Evolutionary conservation across 305 asterid species (phyloP).

Genomic region (Fraxinus baroniana): DNA sequence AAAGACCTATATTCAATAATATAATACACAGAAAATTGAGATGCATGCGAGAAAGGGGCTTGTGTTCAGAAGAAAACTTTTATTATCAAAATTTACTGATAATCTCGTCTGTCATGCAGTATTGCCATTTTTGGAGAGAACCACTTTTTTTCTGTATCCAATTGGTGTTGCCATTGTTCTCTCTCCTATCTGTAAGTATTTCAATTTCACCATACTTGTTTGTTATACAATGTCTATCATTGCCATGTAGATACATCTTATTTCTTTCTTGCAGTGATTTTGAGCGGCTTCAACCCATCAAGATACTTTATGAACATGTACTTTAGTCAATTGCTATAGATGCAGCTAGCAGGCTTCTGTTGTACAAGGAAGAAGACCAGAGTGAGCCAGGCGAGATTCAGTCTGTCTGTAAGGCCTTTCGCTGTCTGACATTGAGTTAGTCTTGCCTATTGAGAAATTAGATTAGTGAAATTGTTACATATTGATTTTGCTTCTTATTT

Average conservation of each 20-base stretch:
- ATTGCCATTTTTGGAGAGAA: slow-evolving; percentile 66
- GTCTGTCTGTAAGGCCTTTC: neutral
- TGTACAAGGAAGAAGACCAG: slow-evolving; percentile 2
- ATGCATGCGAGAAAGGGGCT: neutral
- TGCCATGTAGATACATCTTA: slow-evolving; percentile 1
- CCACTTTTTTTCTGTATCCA: slow-evolving; percentile 61
- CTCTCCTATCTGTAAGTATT: slow-evolving; percentile 71
- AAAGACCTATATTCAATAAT: neutral
- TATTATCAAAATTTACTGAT: neutral
- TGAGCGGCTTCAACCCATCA: slow-evolving; percentile 92
- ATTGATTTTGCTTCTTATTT: neutral
- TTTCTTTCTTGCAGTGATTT: slow-evolving; percentile 55
- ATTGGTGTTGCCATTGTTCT: slow-evolving; percentile 53
- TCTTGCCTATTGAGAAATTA: slow-evolving; percentile 23
- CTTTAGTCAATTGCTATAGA: slow-evolving; percentile 64
- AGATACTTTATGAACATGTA: slow-evolving; percentile 89
- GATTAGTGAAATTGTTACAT: slow-evolving; percentile 25
- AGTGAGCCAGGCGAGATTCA: neutral
- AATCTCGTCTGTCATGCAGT: slow-evolving; percentile 35
- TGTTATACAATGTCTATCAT: neutral
- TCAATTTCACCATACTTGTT: neutral
- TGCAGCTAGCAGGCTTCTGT: slow-evolving; percentile 25
- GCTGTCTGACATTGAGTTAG: slow-evolving; percentile 16
- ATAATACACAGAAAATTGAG: neutral
- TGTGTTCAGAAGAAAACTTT: neutral